Evolutionary conservation across 208 protist species (phyloP).

Genomic region (Tritrichomonas foetus): DNA sequence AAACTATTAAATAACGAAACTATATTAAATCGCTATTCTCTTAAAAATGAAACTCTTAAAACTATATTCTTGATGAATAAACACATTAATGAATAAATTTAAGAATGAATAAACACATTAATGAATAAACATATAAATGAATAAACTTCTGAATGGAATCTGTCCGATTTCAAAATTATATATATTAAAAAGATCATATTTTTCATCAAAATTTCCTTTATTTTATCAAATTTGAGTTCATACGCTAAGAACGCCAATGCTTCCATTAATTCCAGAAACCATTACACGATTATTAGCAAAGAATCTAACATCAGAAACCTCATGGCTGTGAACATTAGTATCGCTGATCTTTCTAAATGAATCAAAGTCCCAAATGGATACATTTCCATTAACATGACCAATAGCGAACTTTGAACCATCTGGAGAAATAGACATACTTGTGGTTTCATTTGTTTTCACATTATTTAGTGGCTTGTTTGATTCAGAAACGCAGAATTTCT

Average conservation of each 20-base stretch:
- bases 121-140: no score
- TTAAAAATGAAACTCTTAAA: no score
- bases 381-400: not conserved
- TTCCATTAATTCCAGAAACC: not conserved
- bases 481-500: not conserved
- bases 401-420: constrained; percentile 8
- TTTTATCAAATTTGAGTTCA: not conserved
- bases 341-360: not conserved
- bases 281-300: not conserved
- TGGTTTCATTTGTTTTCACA: not conserved
- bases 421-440: not conserved
- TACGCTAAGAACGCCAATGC: not conserved
- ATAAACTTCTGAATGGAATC: no score
- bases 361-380: not conserved
- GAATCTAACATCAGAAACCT: not conserved
- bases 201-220: no score
- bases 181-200: no score
- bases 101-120: no score
- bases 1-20: no score
- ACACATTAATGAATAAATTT: no score
- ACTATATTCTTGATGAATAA: no score
- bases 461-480: not conserved
- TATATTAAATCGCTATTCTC: no score
- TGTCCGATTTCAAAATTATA: no score
- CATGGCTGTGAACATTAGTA: no score